Conservation (phyloP, 495 filamentous ascomycete species). For the Xylaria curta region DNA sequence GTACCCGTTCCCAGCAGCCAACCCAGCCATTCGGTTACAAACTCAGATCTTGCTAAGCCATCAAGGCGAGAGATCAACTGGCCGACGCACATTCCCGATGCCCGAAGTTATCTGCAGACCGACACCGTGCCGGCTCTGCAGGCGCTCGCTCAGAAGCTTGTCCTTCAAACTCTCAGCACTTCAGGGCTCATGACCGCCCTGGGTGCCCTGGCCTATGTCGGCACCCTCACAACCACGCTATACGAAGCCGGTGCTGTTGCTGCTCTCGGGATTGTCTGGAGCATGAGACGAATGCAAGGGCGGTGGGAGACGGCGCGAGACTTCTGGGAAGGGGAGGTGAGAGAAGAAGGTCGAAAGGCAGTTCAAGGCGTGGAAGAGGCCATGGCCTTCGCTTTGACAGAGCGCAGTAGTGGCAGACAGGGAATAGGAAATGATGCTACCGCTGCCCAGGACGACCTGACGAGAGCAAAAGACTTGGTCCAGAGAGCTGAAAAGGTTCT, state of each 20-base stretch:
- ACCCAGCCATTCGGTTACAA: conserved; percentile 5
- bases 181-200: conserved; percentile 68
- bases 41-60: neutral
- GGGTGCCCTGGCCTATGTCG: conserved; percentile 71
- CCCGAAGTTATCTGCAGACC: conserved; percentile 65
- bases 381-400: conserved; percentile 61
- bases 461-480: conserved; percentile 22
- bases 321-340: conserved; percentile 77
- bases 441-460: conserved; percentile 2
- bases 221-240: conserved; percentile 54
- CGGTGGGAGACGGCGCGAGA: conserved; percentile 74
- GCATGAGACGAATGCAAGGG: conserved; percentile 74
- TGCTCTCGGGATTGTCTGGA: conserved; percentile 76
- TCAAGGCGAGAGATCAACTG: conserved; percentile 35
- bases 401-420: neutral
- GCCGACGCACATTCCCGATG: conserved; percentile 59
- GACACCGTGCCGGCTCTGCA: conserved; percentile 77
- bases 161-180: conserved; percentile 74
- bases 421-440: neutral
- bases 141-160: conserved; percentile 76
- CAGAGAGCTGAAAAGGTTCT: conserved; percentile 21
- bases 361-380: conserved; percentile 72
- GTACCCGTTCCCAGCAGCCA: conserved; percentile 11
- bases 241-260: conserved; percentile 85
- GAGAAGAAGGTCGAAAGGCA: conserved; percentile 79